Percentiles rank a stretch among this genome's conserved stretches.
phyloP scores from a whole-genome alignment of 2,329 filamentous ascomycete genomes.

The Cladophialophora bantiana region DNA sequence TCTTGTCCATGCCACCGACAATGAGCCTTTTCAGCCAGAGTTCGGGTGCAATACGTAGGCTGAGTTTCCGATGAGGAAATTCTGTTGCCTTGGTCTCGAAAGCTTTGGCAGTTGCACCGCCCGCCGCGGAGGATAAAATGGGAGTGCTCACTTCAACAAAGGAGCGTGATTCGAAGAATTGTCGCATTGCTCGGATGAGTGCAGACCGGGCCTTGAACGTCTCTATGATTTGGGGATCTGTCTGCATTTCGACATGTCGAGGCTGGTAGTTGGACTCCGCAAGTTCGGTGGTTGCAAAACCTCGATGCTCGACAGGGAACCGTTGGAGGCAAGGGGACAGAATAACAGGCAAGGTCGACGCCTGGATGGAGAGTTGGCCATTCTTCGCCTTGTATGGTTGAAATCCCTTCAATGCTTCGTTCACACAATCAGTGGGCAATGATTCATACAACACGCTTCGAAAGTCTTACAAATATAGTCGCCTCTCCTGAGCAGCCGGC shows the following conservation, averaged over 20 bases:
- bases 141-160: slow-evolving; percentile 93
- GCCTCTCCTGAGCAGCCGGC: slow-evolving; percentile 73
- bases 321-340: slow-evolving; percentile 80
- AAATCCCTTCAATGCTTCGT: slow-evolving; percentile 70
- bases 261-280: slow-evolving; percentile 56
- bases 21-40: slow-evolving; percentile 93
- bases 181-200: slow-evolving; percentile 75
- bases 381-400: slow-evolving; percentile 69
- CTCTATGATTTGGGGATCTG: slow-evolving; percentile 72
- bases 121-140: slow-evolving; percentile 79
- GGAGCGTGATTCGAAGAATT: slow-evolving; percentile 72
- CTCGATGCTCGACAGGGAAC: slow-evolving; percentile 64
- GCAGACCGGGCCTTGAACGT: slow-evolving; percentile 75
- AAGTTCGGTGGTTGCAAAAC: slow-evolving; percentile 50
- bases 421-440: slow-evolving; percentile 27
- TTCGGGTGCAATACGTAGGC: slow-evolving; percentile 89
- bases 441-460: slow-evolving; percentile 25
- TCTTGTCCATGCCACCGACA: slow-evolving; percentile 82
- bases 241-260: slow-evolving; percentile 85
- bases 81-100: slow-evolving; percentile 83
- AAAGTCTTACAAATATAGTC: slow-evolving; percentile 77
- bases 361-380: slow-evolving; percentile 79
- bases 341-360: slow-evolving; percentile 71
- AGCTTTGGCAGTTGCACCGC: slow-evolving; percentile 86
- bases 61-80: slow-evolving; percentile 73